Conservation (phyloP, 1,284 basidiomycete species). For the Acaromyces ingoldii region DNA sequence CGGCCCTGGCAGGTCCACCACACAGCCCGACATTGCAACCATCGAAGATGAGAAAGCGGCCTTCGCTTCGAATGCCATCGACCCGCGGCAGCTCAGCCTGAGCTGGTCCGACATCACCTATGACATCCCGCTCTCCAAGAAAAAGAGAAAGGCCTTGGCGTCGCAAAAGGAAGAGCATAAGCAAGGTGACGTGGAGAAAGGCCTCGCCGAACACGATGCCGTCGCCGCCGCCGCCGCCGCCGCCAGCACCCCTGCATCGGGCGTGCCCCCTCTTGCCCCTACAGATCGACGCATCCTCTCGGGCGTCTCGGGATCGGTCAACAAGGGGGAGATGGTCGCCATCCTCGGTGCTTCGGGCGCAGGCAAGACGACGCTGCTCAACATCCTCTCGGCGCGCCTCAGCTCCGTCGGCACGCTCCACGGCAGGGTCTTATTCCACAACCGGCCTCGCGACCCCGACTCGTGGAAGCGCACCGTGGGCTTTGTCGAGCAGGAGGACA, state of each 20-base stretch:
- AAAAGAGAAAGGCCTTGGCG: constrained; percentile 24
- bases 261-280: too few species aligned
- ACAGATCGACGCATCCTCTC: constrained; percentile 17
- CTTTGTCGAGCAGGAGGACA: constrained; percentile 16
- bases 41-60: too few species aligned
- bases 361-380: constrained; percentile 17
- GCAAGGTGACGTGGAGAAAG: not conserved
- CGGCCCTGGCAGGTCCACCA: too few species aligned
- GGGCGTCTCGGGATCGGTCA: constrained; percentile 16
- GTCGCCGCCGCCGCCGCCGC: constrained; percentile 1
- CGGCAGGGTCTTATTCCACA: constrained; percentile 23
- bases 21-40: too few species aligned
- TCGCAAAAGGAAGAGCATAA: constrained; percentile 10
- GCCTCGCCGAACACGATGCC: constrained; percentile 10
- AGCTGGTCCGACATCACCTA: constrained; percentile 32
- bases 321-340: constrained; percentile 20
- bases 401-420: constrained; percentile 23
- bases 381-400: constrained; percentile 14
- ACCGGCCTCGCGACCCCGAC: constrained; percentile 22
- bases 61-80: too few species aligned
- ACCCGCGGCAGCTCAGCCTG: constrained; percentile 11
- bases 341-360: constrained; percentile 44
- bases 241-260: too few species aligned
- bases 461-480: constrained; percentile 28
- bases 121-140: constrained; percentile 30